Percentiles rank a stretch among this genome's conserved stretches.
phyloP scores from a whole-genome alignment of 2,329 filamentous ascomycete species.

The Lasiodiplodia theobromae region DNA sequence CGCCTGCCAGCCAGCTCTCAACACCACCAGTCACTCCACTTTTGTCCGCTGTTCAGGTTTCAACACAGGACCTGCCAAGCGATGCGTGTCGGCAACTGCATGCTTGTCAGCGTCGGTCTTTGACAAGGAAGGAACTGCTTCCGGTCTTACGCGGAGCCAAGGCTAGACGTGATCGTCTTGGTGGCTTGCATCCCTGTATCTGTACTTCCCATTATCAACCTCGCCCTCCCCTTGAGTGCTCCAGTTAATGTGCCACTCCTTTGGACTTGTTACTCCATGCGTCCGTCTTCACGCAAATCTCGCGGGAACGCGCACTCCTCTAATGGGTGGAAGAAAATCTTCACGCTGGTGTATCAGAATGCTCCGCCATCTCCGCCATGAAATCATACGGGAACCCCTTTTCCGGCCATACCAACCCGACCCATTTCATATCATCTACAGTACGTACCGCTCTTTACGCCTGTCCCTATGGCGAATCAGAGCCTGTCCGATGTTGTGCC shows the following conservation, averaged over 20 bases:
- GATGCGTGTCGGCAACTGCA: not conserved
- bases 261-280: constrained; percentile 11
- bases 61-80: not conserved
- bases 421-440: not conserved
- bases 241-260: constrained; percentile 8
- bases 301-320: not conserved
- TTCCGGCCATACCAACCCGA: constrained; percentile 15
- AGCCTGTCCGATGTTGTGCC: not conserved
- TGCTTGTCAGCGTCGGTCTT: constrained; percentile 4
- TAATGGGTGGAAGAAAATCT: not conserved
- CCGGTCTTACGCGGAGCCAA: constrained; percentile 4
- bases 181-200: not conserved
- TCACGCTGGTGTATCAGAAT: not conserved
- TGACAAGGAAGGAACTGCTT: not conserved
- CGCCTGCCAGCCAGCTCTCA: not conserved
- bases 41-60: not conserved
- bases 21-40: not conserved
- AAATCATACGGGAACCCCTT: constrained; percentile 24
- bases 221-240: not conserved
- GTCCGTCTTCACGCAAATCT: not conserved
- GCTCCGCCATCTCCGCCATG: constrained; percentile 22
- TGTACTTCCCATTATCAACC: constrained; percentile 16
- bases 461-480: not conserved
- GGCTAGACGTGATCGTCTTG: constrained; percentile 5
- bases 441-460: not conserved